Conservation (phyloP, 2,329 filamentous ascomycete genomes). For the Pseudogymnoascus sp. region DNA sequence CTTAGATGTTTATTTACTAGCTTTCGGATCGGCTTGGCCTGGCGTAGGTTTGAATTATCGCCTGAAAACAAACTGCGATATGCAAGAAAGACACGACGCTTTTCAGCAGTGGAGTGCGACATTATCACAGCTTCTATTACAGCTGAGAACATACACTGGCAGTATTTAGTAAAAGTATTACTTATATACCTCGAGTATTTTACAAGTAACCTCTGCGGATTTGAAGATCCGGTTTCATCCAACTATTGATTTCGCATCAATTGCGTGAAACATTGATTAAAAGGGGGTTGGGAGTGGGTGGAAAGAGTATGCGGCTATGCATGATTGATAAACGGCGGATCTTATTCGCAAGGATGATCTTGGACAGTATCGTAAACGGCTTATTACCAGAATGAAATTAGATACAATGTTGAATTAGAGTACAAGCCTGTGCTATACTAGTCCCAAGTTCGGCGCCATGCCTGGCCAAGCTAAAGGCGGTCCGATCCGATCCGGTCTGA, state of each 20-base stretch:
- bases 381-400: too few species aligned
- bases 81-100: not conserved
- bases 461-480: too few species aligned
- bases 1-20: constrained; percentile 16
- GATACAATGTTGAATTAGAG: too few species aligned
- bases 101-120: not conserved
- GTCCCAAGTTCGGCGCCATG: too few species aligned
- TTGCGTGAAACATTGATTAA: not conserved
- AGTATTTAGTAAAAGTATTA: not conserved
- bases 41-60: not conserved
- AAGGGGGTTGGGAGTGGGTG: too few species aligned
- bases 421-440: too few species aligned
- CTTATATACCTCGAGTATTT: not conserved
- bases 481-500: too few species aligned
- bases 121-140: not conserved
- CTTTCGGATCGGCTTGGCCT: constrained; percentile 16
- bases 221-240: not conserved
- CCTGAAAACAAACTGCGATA: not conserved
- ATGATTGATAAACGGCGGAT: too few species aligned
- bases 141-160: not conserved
- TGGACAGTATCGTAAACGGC: too few species aligned
- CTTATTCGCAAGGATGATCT: too few species aligned
- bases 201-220: not conserved
- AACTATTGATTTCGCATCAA: not conserved
- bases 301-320: too few species aligned